A percentile compares a stretch with the other conserved stretches of the same genome.
Conservation (phyloP, 2,329 filamentous ascomycete genomes). For the Neonectria faginata region DNA sequence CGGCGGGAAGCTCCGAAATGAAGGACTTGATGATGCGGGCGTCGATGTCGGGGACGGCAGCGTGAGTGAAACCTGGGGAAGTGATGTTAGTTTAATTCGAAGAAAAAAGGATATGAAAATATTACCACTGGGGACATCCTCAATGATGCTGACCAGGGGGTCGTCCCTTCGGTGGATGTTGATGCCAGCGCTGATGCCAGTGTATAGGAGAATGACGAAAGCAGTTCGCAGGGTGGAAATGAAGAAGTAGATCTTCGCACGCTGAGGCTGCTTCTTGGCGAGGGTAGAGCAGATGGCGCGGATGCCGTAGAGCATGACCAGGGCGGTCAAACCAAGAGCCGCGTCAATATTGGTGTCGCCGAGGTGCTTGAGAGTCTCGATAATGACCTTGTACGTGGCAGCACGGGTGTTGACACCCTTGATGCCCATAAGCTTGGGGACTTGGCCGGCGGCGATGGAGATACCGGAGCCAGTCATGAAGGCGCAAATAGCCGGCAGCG, state of each 20-base stretch:
- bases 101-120: background rate
- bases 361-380: slow-evolving; percentile 62
- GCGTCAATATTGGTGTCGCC: slow-evolving; percentile 71
- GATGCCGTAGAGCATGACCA: slow-evolving; percentile 76
- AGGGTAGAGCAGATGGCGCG: slow-evolving; percentile 71
- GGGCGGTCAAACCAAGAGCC: slow-evolving; percentile 77
- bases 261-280: slow-evolving; percentile 74
- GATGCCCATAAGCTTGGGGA: slow-evolving; percentile 64
- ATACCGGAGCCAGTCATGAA: slow-evolving; percentile 67
- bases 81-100: background rate
- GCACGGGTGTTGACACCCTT: slow-evolving; percentile 62
- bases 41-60: slow-evolving; percentile 73
- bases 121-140: slow-evolving; percentile 75
- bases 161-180: slow-evolving; percentile 70
- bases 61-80: slow-evolving; percentile 74
- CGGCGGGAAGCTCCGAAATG: slow-evolving; percentile 74
- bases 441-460: slow-evolving; percentile 63
- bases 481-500: slow-evolving; percentile 63
- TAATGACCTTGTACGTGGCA: slow-evolving; percentile 62
- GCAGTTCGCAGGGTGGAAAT: slow-evolving; percentile 80
- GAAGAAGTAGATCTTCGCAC: slow-evolving; percentile 81
- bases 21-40: slow-evolving; percentile 71
- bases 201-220: slow-evolving; percentile 85
- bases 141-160: slow-evolving; percentile 73
- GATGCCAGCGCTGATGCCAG: slow-evolving; percentile 78